Evolutionary conservation across 2,329 filamentous ascomycete genomes (phyloP), one percentile per base, ranked within the genome.

Genomic region (Neobulgaria alba): DNA sequence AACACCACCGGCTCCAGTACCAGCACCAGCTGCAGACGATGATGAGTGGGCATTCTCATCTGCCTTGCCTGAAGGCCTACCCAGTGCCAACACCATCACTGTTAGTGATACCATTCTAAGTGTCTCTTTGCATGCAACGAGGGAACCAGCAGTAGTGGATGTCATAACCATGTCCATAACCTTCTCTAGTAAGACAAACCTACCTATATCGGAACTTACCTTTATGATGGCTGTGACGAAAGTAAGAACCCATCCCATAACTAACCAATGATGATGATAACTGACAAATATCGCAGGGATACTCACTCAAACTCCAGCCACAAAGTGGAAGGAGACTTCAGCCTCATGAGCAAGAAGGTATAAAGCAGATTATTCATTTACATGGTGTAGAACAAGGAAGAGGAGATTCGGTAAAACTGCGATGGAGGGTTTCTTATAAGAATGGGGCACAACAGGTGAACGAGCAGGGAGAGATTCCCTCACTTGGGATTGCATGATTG

Each of bases 11-110:
- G 47, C 59, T 4, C 45, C 49, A 42, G 50, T 54, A 38, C 53
- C 66, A 5, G 68, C 67, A 36, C 75, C 55, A 33, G 56, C 65
- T 5, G 68, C 67, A 37, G 77, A 85, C 33, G 90, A 95, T 37
- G 90, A 96, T 49, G 90, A 96, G 57, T 96, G 90, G 89, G 84
- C 79, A 17, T 96, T 96, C 61, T 79, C 85, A 3, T 96, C 90
- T 0, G 82, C 90, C 0, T 70, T 95, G 10, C 90, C 90, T 3
- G 71, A 76, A 43, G 76, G 46, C 47, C 63, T 12, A 56, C 67
- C 38, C 21, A 48, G 51, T 56, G 68, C 14, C 55, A 63, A 85
- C 50, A 75, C 76, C 35, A 67, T 82, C 15, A 72, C 71, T 3
- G 76, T 95, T 32, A 79, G 77, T 56, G 79, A 85, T 55, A 81